phyloP scores from a whole-genome alignment of 768 basidiomycete genomes.

The Suillus paluster region DNA sequence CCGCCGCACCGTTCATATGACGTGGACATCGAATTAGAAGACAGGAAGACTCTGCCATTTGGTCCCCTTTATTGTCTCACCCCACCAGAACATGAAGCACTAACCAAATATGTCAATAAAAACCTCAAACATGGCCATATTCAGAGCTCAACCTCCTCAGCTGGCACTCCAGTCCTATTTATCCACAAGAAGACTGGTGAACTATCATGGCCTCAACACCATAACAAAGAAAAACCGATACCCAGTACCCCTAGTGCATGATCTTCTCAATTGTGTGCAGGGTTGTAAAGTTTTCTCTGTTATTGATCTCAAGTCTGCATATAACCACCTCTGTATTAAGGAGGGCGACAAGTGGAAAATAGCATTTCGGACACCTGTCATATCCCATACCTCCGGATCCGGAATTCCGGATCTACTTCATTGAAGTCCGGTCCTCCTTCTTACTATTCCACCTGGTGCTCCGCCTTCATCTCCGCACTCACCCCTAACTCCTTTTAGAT shows the following conservation, averaged over 20 bases:
- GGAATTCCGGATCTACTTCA: too few relatives aligned
- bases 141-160: slow-evolving; percentile 32
- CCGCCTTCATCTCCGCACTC: too few relatives aligned
- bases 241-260: slow-evolving; percentile 36
- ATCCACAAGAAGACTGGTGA: slow-evolving; percentile 32
- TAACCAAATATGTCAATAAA: slow-evolving; percentile 41
- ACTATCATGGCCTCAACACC: slow-evolving; percentile 37
- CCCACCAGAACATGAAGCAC: slow-evolving; percentile 33
- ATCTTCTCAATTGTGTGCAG: slow-evolving; percentile 34
- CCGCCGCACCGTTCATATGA: slow-evolving; percentile 39
- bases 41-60: too few relatives aligned
- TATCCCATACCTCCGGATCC: too few relatives aligned
- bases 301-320: slow-evolving; percentile 45
- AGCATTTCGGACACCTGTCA: slow-evolving; percentile 46
- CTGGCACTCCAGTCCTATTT: slow-evolving; percentile 39
- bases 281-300: slow-evolving; percentile 32
- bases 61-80: too few relatives aligned
- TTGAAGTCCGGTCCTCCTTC: too few relatives aligned
- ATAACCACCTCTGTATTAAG: slow-evolving; percentile 40
- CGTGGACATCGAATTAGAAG: slow-evolving; percentile 37
- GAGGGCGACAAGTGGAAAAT: slow-evolving; percentile 50
- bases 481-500: too few relatives aligned
- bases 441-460: too few relatives aligned
- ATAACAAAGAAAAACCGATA: slow-evolving; percentile 40
- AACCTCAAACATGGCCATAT: slow-evolving; percentile 30